phyloP scores from a whole-genome alignment of 2,329 filamentous ascomycete species.

The Botrytis paeoniae region DNA sequence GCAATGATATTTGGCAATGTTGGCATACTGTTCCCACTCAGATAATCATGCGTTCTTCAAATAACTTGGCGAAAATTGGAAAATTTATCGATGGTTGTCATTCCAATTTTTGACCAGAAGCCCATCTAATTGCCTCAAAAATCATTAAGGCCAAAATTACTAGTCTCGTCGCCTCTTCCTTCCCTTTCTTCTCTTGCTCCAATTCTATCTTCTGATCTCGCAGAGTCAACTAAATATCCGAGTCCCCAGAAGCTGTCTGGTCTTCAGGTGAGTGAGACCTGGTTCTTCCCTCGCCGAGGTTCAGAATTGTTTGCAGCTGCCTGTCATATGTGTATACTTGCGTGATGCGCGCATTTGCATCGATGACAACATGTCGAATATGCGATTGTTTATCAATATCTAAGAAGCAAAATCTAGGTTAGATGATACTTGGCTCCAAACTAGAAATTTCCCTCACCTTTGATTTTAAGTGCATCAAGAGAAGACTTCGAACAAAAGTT shows the following conservation, averaged over 20 bases:
- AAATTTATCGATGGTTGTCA: background rate
- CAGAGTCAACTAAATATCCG: background rate
- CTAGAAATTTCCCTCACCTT: background rate
- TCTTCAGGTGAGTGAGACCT: background rate
- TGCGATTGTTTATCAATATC: background rate
- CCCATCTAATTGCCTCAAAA: background rate
- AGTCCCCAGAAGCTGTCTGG: background rate
- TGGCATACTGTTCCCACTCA: background rate
- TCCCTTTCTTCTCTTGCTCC: background rate
- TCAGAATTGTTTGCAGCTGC: background rate
- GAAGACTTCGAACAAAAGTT: slow-evolving; percentile 6
- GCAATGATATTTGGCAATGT: background rate
- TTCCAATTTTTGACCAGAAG: background rate
- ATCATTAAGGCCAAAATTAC: too few relatives aligned
- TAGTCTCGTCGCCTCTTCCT: background rate
- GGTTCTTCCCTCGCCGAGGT: slow-evolving; percentile 3
- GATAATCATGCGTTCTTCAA: background rate
- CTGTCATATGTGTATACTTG: slow-evolving; percentile 5
- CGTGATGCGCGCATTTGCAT: background rate
- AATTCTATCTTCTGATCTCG: background rate
- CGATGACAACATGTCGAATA: background rate
- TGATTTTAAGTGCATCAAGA: background rate
- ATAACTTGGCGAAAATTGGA: too few relatives aligned
- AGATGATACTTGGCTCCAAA: background rate
- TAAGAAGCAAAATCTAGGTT: background rate